Evolutionary conservation across 345 rosid genomes (phyloP), one percentile per base, ranked within the genome.

Genomic region (Eucalyptus tenuipes): DNA sequence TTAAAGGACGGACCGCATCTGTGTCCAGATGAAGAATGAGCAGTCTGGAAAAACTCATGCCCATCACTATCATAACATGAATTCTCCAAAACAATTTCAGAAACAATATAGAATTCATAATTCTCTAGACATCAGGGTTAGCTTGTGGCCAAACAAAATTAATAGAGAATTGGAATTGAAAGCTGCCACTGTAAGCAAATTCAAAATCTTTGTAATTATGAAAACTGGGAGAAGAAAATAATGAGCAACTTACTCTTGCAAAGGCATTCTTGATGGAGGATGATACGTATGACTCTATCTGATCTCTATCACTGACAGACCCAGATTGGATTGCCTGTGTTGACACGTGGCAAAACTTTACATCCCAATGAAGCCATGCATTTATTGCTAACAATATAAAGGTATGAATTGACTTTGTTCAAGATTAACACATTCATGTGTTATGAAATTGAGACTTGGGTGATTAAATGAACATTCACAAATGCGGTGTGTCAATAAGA

Each of bases 221-320:
- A 86, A 45, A 50, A 27, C 31, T 64, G 59, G 61, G 25, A 87
- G 75, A 48, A 45, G 48, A 20, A 61, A 86, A 37, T 53, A 64
- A n/a, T 59, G 79, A 24, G 49, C 33, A 88, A 94, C 94, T 91
- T 92, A 97, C 99, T 93, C 98, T 94, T 85, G 95, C 52, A 93
- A 96, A 97, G 55, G 97, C 93, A 90, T 90, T 94, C 95, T 95
- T 98, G 87, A 96, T 90, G 88, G 99, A 98, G 87, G 96, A 96
- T 89, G 94, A 93, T 91, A 97, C 93, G 89, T 94, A 97, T 57
- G 93, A 92, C 92, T 98, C 99, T 89, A 97, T 95, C 93, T 97
- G 98, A 91, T 96, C 98, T 52, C 93, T 93, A 91, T 97, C 99
- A 66, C 93, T 90, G 91, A 86, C 88, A 49, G 97, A 92, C 47